Base-by-base conservation (phyloP, 1,284 basidiomycete species). In the Leucoagaricus sp. region DNA sequence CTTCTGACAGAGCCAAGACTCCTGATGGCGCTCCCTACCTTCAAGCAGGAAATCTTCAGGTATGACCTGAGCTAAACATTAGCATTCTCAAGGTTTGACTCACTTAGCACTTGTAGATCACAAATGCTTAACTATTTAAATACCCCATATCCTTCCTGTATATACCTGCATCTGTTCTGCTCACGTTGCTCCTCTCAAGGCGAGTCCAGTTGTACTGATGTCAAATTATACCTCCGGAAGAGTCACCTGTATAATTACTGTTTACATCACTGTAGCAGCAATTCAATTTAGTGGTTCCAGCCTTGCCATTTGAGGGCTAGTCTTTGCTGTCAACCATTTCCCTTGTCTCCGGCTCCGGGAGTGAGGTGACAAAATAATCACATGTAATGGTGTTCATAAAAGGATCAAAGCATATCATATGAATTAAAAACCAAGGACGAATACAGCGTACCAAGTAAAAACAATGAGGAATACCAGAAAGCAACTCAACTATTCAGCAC, bases 171-270 rank as follows among this genome's bases (percentile, higher is more conserved):
- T 29, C 36, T 42, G 6, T 17, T 31, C 42, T 44, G 17, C 40
- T 38, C 28, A 46, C 34, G 42, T 57, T 44, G n/a, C 28, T 56
- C 48, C 9, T 46, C 47, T 31, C 15, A 19, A 44, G 28, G 49
- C 48, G 34, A 47, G 51, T 12, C 55, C 55, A 57, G 49, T 47
- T 51, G 49, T 25, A 51, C 55, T 57, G 55, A 49, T 23, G 49
- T 26, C 42, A 33, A 41, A 21, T 13, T 23, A 46, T 54, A 53
- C 36, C 55, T 47, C 42, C 42, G 29, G 44, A 44, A 51, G 49
- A 51, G 55, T 31, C n/a, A 23, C 5, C 17, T 51, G 42, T 47
- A 41, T 31, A 44, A 51, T 47, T 51, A 44, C 48, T 50, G 21
- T 36, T 49, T 41, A 41, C 46, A 33, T 36, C 23, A 15, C 25